phyloP scores from a whole-genome alignment of 495 filamentous ascomycete genomes.

The Neurospora sp. region DNA sequence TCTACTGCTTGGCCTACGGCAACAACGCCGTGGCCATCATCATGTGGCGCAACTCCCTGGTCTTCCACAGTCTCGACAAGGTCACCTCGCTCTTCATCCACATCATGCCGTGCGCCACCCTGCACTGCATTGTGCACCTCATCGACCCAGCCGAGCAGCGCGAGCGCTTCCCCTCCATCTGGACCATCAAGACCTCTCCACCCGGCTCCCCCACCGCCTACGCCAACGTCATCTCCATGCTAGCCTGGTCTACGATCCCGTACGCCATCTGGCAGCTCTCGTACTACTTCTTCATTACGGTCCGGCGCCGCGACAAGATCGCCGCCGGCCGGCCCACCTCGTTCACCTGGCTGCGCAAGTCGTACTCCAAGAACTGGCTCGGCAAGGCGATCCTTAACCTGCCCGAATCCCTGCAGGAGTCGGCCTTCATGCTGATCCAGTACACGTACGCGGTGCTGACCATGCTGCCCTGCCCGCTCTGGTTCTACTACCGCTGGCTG shows the following conservation, averaged over 20 bases:
- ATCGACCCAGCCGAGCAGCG: slow-evolving; percentile 52
- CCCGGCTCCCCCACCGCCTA: slow-evolving; percentile 67
- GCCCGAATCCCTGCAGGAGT: slow-evolving; percentile 66
- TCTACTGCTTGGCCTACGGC: slow-evolving; percentile 84
- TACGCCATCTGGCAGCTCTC: slow-evolving; percentile 85
- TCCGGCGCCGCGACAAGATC: slow-evolving; percentile 86
- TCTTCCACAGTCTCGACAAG: slow-evolving; percentile 97
- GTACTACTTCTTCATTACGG: slow-evolving; percentile 91
- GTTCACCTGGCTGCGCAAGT: slow-evolving; percentile 92
- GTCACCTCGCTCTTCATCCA: slow-evolving; percentile 94
- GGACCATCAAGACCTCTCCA: slow-evolving; percentile 65
- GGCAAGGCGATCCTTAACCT: slow-evolving; percentile 74
- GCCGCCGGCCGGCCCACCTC: slow-evolving; percentile 90
- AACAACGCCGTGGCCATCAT: slow-evolving; percentile 98
- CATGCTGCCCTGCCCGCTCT: slow-evolving; percentile 88
- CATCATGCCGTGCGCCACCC: slow-evolving; percentile 90
- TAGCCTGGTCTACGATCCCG: slow-evolving; percentile 84
- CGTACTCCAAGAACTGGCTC: slow-evolving; percentile 79
- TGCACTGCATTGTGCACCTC: slow-evolving; percentile 87
- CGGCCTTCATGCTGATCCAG: slow-evolving; percentile 93
- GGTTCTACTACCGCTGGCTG: slow-evolving; percentile 84
- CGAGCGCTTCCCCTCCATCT: slow-evolving; percentile 75
- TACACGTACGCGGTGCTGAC: slow-evolving; percentile 82
- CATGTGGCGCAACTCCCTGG: slow-evolving; percentile 98
- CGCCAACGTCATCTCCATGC: slow-evolving; percentile 66